Conservation (phyloP, 208 protist genomes). For the Acanthamoeba rhysodes region DNA sequence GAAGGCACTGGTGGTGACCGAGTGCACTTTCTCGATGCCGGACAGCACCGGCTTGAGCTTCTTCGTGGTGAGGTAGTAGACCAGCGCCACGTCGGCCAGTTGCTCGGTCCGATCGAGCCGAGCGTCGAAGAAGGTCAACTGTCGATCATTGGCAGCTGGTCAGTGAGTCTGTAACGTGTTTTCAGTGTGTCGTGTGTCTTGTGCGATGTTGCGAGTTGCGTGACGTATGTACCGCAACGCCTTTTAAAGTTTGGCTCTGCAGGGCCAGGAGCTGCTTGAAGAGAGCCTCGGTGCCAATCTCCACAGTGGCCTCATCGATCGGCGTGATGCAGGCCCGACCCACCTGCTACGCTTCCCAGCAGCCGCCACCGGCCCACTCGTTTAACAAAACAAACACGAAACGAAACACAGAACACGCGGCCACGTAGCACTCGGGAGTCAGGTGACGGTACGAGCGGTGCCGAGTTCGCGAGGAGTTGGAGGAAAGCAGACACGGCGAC, state of each 20-base stretch:
- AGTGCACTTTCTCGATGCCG: not conserved
- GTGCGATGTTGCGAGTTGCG: too few species aligned
- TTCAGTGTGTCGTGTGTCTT: too few species aligned
- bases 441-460: not conserved
- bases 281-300: not conserved
- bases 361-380: too few species aligned
- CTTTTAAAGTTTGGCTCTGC: not conserved
- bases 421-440: too few species aligned
- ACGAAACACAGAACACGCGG: not conserved
- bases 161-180: too few species aligned
- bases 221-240: not conserved
- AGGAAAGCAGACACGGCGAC: not conserved
- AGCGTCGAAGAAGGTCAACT: not conserved
- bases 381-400: not conserved
- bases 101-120: not conserved
- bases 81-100: not conserved
- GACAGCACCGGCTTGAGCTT: not conserved
- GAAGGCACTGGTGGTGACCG: not conserved
- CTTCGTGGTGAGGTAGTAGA: not conserved
- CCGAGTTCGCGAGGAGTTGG: not conserved
- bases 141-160: not conserved
- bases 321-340: not conserved
- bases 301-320: not conserved
- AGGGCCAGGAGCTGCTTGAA: not conserved
- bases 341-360: not conserved